These are phyloP conservation scores for Colletotrichum euphorbiae DNA, from an alignment of 2,329 filamentous ascomycete species.

Conservation along the genomic window DNA sequence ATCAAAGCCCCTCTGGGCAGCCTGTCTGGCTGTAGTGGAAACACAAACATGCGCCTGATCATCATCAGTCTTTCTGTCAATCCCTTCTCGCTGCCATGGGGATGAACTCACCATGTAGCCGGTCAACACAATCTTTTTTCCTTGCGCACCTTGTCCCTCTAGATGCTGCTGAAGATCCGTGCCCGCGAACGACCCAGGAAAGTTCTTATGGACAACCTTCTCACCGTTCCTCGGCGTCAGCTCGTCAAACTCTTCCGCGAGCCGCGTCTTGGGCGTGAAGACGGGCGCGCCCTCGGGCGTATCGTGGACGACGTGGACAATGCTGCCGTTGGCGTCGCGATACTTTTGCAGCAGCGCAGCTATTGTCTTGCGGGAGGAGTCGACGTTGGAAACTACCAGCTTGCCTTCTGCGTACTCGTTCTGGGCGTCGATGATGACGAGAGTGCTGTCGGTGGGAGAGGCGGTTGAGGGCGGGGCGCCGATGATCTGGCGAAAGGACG, in stretches of 20 bases:
- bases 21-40: constrained; percentile 72
- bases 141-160: constrained; percentile 59
- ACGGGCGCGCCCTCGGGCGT: constrained; percentile 71
- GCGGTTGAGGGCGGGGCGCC: constrained; percentile 67
- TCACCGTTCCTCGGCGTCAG: constrained; percentile 66
- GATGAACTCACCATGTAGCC: constrained; percentile 65
- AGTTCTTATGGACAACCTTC: constrained; percentile 67
- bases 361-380: constrained; percentile 66
- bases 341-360: constrained; percentile 68
- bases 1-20: constrained; percentile 71
- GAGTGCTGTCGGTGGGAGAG: constrained; percentile 66
- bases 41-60: constrained; percentile 72
- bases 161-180: constrained; percentile 68
- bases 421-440: constrained; percentile 78
- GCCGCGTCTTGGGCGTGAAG: constrained; percentile 71
- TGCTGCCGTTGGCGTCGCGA: constrained; percentile 59
- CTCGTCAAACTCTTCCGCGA: constrained; percentile 72
- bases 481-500: constrained; percentile 60
- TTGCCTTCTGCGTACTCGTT: constrained; percentile 74
- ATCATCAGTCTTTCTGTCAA: background rate
- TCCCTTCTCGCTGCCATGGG: too few species aligned
- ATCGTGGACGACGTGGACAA: constrained; percentile 72
- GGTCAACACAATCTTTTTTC: constrained; percentile 70
- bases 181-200: constrained; percentile 69
- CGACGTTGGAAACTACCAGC: constrained; percentile 66